phyloP scores from a whole-genome alignment of 2,329 filamentous ascomycete genomes.

The Bipolaris gigantea region DNA sequence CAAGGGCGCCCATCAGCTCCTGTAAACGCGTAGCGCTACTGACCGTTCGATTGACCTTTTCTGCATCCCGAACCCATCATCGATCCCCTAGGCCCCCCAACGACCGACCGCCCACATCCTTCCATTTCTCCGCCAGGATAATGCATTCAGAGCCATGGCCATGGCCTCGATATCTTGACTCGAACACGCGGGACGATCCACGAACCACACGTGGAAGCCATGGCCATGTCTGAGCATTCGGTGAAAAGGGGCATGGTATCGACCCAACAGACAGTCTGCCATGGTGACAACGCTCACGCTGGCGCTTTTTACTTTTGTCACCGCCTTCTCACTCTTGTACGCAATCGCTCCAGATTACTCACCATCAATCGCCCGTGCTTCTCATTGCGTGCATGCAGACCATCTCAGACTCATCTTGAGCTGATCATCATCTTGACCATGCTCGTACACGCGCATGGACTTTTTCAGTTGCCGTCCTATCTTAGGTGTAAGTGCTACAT shows the following conservation, averaged over 20 bases:
- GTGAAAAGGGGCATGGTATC: slow-evolving; percentile 8
- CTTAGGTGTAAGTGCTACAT: neutral
- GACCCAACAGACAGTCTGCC: neutral
- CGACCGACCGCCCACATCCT: neutral
- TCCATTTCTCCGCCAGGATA: slow-evolving; percentile 1
- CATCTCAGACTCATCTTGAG: neutral
- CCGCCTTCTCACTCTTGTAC: too few relatives aligned
- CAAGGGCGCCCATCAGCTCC: neutral
- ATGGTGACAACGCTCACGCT: neutral
- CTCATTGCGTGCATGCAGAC: neutral
- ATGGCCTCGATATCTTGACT: slow-evolving; percentile 6
- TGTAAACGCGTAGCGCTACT: neutral
- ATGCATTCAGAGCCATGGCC: slow-evolving; percentile 6
- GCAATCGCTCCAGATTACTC: neutral
- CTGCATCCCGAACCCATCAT: neutral
- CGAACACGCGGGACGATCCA: slow-evolving; percentile 14
- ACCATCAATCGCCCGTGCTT: neutral
- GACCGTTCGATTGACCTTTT: neutral
- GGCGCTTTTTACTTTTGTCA: neutral
- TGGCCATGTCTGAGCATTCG: slow-evolving; percentile 17
- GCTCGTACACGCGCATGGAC: neutral
- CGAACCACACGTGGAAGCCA: slow-evolving; percentile 23
- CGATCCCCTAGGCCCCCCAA: neutral
- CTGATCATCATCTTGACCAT: neutral
- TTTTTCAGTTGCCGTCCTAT: neutral